phyloP scores from a whole-genome alignment of 2,329 filamentous ascomycete genomes.

The Fusarium nanum region DNA sequence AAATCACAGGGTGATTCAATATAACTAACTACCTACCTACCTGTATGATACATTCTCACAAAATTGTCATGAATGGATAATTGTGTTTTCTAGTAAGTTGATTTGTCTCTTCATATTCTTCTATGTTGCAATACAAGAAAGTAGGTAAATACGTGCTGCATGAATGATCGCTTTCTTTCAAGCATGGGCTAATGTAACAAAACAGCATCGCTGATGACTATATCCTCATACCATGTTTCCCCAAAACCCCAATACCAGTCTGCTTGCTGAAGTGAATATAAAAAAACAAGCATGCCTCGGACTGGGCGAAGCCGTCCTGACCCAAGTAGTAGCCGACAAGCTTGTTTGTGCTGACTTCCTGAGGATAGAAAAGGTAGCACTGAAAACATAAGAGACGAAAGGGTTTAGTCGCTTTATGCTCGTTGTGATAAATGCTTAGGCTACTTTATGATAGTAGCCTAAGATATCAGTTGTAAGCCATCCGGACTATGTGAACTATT shows the following conservation, averaged over 20 bases:
- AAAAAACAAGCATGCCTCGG: too few species aligned
- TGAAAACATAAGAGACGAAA: neutral
- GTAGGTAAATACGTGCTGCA: neutral
- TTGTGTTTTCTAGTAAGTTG: too few species aligned
- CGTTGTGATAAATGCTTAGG: neutral
- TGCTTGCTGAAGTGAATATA: neutral
- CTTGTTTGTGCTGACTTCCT: too few species aligned
- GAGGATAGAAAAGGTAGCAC: fast-evolving
- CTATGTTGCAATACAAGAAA: neutral
- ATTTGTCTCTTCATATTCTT: neutral
- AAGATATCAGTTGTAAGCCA: too few species aligned
- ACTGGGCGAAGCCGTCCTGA: too few species aligned
- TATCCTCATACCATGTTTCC: neutral
- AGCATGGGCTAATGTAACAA: neutral
- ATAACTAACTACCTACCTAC: neutral
- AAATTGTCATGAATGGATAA: fast-evolving
- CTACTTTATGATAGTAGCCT: neutral
- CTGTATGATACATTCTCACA: neutral
- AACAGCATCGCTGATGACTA: neutral
- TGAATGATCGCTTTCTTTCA: neutral
- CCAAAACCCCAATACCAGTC: neutral
- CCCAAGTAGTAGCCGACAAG: too few species aligned
- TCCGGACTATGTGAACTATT: neutral
- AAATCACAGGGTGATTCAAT: neutral
- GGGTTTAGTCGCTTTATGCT: neutral